Evolutionary conservation across 1,284 basidiomycete species (phyloP).

Genomic region (Exobasidium rhododendri): DNA sequence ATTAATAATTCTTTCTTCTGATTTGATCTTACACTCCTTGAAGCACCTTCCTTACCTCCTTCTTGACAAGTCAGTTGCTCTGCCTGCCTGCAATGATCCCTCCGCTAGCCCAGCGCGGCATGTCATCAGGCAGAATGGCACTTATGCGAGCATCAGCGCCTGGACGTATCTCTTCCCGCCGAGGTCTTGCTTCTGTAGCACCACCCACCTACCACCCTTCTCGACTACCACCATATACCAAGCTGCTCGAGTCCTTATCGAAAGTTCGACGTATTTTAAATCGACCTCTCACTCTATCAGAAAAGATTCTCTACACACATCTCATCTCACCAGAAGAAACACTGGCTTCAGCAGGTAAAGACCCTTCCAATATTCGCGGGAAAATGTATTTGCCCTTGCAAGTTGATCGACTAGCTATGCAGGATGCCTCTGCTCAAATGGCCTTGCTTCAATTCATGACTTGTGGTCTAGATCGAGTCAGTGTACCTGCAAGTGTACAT

Average conservation of each 20-base stretch:
- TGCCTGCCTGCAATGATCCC: neutral
- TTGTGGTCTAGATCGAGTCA: conserved; percentile 77
- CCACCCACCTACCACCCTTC: conserved; percentile 44
- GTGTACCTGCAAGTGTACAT: conserved; percentile 85
- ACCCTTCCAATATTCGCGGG: conserved; percentile 64
- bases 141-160: neutral
- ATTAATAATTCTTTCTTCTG: too few relatives aligned
- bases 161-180: neutral
- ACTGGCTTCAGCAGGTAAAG: conserved; percentile 65
- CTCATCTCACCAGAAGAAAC: conserved; percentile 70
- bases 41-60: neutral
- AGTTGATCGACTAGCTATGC: conserved; percentile 95
- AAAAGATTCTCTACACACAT: conserved; percentile 97
- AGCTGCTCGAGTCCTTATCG: conserved; percentile 71
- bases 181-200: conserved; percentile 11
- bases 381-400: conserved; percentile 84
- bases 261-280: conserved; percentile 72
- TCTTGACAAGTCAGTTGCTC: neutral
- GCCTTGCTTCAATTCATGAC: conserved; percentile 99
- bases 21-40: too few relatives aligned
- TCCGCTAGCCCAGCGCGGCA: neutral
- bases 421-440: conserved; percentile 99
- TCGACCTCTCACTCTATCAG: conserved; percentile 83
- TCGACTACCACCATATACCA: conserved; percentile 71
- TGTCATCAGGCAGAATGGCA: neutral